These are phyloP conservation scores for Aureobasidium sp. DNA, from an alignment of 2,329 filamentous ascomycete species.

Conservation along the genomic window DNA sequence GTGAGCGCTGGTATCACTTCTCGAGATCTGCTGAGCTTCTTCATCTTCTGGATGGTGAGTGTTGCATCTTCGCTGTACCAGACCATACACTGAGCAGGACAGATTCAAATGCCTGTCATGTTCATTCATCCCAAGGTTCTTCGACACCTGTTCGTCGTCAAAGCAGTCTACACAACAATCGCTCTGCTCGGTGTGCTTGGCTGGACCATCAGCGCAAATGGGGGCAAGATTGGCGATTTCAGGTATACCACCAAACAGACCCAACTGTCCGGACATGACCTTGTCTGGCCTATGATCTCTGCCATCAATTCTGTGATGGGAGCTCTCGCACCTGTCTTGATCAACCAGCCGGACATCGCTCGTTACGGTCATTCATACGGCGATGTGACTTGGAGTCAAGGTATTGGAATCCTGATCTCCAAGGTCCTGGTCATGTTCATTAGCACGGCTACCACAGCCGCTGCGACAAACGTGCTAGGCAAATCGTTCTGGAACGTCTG, in stretches of 20 bases:
- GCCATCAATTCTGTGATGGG: conserved; percentile 8
- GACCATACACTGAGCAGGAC: neutral
- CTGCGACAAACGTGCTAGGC: neutral
- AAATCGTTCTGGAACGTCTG: conserved; percentile 2
- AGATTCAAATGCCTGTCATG: conserved; percentile 6
- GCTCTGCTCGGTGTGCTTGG: conserved; percentile 4
- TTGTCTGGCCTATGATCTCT: conserved; percentile 8
- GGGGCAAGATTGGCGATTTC: neutral
- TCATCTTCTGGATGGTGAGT: conserved; percentile 4
- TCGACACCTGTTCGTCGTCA: neutral
- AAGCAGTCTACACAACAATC: neutral
- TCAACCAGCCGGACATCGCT: conserved; percentile 5
- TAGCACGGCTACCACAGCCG: conserved; percentile 3
- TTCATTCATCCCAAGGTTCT: neutral
- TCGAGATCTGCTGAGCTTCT: conserved; percentile 1
- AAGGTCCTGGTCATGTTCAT: conserved; percentile 3
- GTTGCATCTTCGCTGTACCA: neutral
- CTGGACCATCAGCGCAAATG: neutral
- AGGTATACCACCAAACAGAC: neutral
- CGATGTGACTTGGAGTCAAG: conserved; percentile 6
- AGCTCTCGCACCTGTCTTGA: neutral
- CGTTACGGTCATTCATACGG: conserved; percentile 1
- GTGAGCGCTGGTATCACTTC: neutral
- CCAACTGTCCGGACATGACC: neutral
- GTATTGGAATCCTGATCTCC: neutral